Conservation (phyloP, 1,284 basidiomycete genomes). For the Cryptococcus wingfieldii region DNA sequence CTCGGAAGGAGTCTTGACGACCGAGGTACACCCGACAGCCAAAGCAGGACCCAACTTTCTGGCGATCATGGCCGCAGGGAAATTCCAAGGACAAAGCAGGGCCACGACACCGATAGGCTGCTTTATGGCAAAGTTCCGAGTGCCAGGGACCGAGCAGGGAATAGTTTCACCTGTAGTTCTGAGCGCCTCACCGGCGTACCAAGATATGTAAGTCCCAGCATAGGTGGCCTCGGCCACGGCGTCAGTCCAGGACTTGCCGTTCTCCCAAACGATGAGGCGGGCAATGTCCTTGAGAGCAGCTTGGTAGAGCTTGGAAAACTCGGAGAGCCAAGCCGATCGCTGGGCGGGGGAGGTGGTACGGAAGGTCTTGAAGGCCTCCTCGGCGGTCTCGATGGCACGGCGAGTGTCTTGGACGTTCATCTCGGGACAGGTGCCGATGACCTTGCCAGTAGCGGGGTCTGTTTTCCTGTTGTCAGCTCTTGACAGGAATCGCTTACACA, state of each 20-base stretch:
- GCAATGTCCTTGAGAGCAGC: constrained; percentile 40
- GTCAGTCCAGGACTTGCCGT: constrained; percentile 81
- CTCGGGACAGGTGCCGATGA: constrained; percentile 76
- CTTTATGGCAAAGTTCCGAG: constrained; percentile 87
- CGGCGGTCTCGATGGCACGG: constrained; percentile 71
- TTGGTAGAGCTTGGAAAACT: constrained; percentile 33
- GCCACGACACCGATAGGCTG: constrained; percentile 72
- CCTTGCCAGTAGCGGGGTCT: constrained; percentile 81
- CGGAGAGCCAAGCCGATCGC: constrained; percentile 30
- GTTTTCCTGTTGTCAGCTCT: constrained; percentile 1
- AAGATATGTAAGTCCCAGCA: constrained; percentile 78
- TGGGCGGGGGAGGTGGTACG: constrained; percentile 60
- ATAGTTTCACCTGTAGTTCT: constrained; percentile 70
- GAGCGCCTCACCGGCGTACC: constrained; percentile 81
- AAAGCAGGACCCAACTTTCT: constrained; percentile 60
- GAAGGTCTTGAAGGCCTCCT: constrained; percentile 73
- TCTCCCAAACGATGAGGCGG: constrained; percentile 59
- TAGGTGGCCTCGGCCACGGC: constrained; percentile 76
- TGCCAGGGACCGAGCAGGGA: constrained; percentile 66
- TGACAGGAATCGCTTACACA: constrained; percentile 45
- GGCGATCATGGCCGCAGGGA: constrained; percentile 81
- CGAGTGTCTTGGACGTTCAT: constrained; percentile 77
- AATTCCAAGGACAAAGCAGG: constrained; percentile 61
- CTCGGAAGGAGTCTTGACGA: constrained; percentile 93
- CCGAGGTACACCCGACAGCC: constrained; percentile 90